phyloP scores from a whole-genome alignment of 2,329 filamentous ascomycete genomes.

The Trichoderma atrobrunneum region DNA sequence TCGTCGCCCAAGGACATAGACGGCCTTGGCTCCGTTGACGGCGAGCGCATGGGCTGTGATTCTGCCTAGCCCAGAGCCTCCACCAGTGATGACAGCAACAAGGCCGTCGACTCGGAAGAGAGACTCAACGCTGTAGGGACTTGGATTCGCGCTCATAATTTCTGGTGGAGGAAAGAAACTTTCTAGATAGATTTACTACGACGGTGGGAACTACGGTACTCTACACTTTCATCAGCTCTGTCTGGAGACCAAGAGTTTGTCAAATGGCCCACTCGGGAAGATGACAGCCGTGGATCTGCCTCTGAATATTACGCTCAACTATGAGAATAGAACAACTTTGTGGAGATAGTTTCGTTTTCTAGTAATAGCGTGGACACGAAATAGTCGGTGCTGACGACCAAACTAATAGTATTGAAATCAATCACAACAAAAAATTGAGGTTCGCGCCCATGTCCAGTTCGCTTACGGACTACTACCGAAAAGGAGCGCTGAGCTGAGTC shows the following conservation, averaged over 20 bases:
- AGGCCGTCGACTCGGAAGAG: slow-evolving; percentile 55
- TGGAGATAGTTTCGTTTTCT: neutral
- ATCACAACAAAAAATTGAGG: neutral
- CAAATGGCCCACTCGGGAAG: neutral
- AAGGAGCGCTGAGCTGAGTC: neutral
- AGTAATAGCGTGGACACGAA: neutral
- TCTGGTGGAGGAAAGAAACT: neutral
- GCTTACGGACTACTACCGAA: neutral
- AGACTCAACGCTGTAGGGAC: slow-evolving; percentile 21
- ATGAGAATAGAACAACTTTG: neutral
- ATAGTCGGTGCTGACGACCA: neutral
- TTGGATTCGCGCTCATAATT: slow-evolving; percentile 9
- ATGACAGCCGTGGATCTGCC: neutral
- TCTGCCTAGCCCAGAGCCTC: slow-evolving; percentile 54
- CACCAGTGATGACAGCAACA: slow-evolving; percentile 57
- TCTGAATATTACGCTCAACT: neutral
- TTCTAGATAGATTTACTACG: neutral
- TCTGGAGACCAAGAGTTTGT: neutral
- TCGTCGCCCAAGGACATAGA: slow-evolving; percentile 43
- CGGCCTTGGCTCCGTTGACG: slow-evolving; percentile 30
- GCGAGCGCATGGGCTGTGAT: slow-evolving; percentile 49
- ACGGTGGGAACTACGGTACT: neutral
- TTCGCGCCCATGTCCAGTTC: neutral
- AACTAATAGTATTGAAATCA: neutral
- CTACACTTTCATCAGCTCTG: neutral